Evolutionary conservation across 345 rosid genomes (phyloP), one percentile per base, ranked within the genome.

Genomic region (Brassica carinata): DNA sequence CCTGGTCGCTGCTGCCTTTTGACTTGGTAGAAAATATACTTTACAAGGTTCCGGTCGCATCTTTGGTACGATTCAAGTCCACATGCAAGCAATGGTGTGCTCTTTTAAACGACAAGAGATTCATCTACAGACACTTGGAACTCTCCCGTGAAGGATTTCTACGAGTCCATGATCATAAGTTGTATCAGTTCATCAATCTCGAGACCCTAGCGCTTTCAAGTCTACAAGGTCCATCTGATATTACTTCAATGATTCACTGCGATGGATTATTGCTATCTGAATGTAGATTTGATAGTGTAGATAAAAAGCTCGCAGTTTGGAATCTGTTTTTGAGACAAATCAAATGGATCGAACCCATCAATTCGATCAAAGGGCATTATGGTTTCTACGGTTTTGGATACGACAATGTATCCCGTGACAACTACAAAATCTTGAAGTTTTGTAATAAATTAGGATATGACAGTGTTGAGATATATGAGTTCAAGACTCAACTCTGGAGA

Each of bases 401-500:
- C n/a, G 51, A 43, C 51, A 69, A 69, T 64, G 67, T 29, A 63
- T 29, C 67, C 8, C 67, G 13, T 9, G 51, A 10, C 9, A 43
- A 43, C 14, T 43, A 11, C 51, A 43, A 43, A 4, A 69, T 8
- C 7, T 69, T 23, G 73, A 40, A 7, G 7, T 11, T 11, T 11
- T 10, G 31, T 29, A 29, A 4, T 3, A 4, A 4, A 29, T 29
- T 29, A 29, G 31, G 31, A 29, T 4, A 29, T 29, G 31, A 29
- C 26, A 23, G 26, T 23, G 11, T 29, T 29, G 31, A 29, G 31
- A 29, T 29, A 29, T 29, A 29, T 29, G 45, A 40, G 45, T 40
- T 40, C 11, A 40, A 40, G 45, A 7, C 45, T 34, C 36, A 72
- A n/a, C 23, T 31, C 48, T 71, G 75, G 75, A 72, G 66, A 19